Conservation (phyloP, 2,329 filamentous ascomycete species). For the Ophiostoma pallidulum region DNA sequence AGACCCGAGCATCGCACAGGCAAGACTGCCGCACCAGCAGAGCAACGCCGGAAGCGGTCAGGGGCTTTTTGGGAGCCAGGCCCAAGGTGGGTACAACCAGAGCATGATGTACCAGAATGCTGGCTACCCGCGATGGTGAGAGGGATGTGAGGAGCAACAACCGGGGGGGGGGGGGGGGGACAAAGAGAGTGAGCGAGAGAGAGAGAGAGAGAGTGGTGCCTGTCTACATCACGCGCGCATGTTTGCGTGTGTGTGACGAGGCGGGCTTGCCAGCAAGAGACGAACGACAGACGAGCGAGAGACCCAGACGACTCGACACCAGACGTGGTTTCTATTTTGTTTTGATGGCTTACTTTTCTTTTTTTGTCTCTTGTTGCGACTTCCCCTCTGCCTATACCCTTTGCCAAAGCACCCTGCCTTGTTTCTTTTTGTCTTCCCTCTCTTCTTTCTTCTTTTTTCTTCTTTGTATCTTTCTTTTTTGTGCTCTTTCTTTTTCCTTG, state of each 20-base stretch:
- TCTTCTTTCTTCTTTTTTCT: conserved; percentile 12
- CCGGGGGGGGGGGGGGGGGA: not conserved
- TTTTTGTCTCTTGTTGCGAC: not conserved
- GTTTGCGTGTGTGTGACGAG: too few relatives aligned
- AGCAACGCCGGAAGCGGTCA: conserved; percentile 77
- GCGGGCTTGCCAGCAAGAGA: too few relatives aligned
- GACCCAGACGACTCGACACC: not conserved
- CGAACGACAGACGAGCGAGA: not conserved
- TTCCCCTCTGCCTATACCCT: not conserved
- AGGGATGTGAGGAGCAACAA: conserved; percentile 22
- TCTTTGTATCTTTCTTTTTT: conserved; percentile 9
- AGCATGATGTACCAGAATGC: conserved; percentile 68
- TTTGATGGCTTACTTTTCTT: not conserved
- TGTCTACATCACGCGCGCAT: too few relatives aligned
- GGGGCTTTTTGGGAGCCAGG: conserved; percentile 79
- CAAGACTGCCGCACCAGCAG: conserved; percentile 81
- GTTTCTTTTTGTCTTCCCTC: conserved; percentile 5
- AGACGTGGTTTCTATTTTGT: conserved; percentile 9
- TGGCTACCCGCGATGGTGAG: conserved; percentile 59
- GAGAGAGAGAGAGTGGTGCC: too few relatives aligned
- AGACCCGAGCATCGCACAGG: conserved; percentile 99
- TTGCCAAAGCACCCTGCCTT: conserved; percentile 1
- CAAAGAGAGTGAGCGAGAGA: not conserved
- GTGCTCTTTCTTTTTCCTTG: not conserved
- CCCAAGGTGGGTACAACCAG: conserved; percentile 90